These are phyloP conservation scores for Thamnidium elegans DNA, from an alignment of 192 early-diverging fungal genomes.

Conservation along the genomic window DNA sequence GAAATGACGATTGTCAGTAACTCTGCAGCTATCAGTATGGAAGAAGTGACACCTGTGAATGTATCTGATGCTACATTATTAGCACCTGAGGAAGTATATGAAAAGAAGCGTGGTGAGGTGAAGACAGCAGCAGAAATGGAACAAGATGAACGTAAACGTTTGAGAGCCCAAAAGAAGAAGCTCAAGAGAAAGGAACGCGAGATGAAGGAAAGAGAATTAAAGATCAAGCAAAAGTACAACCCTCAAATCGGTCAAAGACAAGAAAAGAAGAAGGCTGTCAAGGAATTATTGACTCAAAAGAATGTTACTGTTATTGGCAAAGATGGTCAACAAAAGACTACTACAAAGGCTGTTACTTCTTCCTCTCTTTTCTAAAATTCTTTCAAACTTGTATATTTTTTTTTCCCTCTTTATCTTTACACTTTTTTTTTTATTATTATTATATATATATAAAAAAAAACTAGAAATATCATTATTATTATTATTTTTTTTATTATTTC, in stretches of 20 bases:
- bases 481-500: background rate
- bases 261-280: slow-evolving; percentile 59
- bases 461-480: background rate
- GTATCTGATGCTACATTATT: slow-evolving; percentile 78
- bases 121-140: slow-evolving; percentile 80
- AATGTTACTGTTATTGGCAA: slow-evolving; percentile 39
- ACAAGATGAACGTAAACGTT: slow-evolving; percentile 70
- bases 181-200: slow-evolving; percentile 59
- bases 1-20: slow-evolving; percentile 77
- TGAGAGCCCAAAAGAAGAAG: slow-evolving; percentile 66
- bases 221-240: slow-evolving; percentile 44
- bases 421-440: background rate
- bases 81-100: slow-evolving; percentile 90
- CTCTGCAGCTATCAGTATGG: slow-evolving; percentile 87
- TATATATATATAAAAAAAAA: slow-evolving; percentile 6
- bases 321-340: slow-evolving; percentile 35
- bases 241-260: slow-evolving; percentile 39
- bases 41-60: slow-evolving; percentile 89
- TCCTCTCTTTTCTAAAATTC: slow-evolving; percentile 17
- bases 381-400: background rate
- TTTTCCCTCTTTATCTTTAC: background rate
- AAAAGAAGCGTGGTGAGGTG: slow-evolving; percentile 66
- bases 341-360: slow-evolving; percentile 9
- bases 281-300: slow-evolving; percentile 61
- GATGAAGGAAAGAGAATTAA: slow-evolving; percentile 47